Evolutionary conservation across 192 early-diverging fungal species (phyloP).

Genomic region (Rhizoclosmatium globosum): DNA sequence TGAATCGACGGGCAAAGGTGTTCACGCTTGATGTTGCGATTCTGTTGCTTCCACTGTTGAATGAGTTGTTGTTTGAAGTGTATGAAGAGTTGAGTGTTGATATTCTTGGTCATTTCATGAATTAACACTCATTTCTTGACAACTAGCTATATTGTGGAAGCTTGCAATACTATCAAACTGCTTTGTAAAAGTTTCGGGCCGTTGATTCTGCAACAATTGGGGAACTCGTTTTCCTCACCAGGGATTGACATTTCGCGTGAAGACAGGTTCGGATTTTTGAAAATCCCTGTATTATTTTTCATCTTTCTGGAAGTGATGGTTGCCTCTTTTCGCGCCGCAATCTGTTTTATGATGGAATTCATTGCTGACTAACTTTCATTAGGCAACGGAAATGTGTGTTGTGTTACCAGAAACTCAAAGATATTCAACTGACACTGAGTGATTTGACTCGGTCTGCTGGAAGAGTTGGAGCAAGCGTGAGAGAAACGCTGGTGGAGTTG

Average conservation of each 20-base stretch:
- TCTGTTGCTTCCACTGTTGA: slow-evolving; percentile 50
- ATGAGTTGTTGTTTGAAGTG: slow-evolving; percentile 61
- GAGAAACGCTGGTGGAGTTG: slow-evolving; percentile 51
- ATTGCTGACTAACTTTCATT: neutral
- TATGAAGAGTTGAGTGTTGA: slow-evolving; percentile 59
- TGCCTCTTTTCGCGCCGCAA: neutral
- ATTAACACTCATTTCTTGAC: neutral
- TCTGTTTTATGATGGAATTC: neutral
- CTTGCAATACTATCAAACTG: slow-evolving; percentile 54
- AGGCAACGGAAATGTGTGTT: slow-evolving; percentile 43
- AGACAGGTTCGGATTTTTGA: slow-evolving; percentile 41
- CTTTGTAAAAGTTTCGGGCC: slow-evolving; percentile 48
- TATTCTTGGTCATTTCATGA: neutral
- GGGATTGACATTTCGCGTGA: slow-evolving; percentile 53
- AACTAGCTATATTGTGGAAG: slow-evolving; percentile 55
- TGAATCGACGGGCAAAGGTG: slow-evolving; percentile 53
- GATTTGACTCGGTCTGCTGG: slow-evolving; percentile 49
- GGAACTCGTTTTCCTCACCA: slow-evolving; percentile 30
- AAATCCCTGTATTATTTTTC: neutral
- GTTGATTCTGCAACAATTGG: slow-evolving; percentile 49
- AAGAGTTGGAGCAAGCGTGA: slow-evolving; percentile 45
- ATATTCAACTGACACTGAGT: slow-evolving; percentile 41
- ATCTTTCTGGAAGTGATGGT: neutral
- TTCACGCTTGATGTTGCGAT: slow-evolving; percentile 54
- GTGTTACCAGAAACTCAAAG: slow-evolving; percentile 40